Conservation (phyloP, 495 filamentous ascomycete genomes). For the Penicillium lagena region DNA sequence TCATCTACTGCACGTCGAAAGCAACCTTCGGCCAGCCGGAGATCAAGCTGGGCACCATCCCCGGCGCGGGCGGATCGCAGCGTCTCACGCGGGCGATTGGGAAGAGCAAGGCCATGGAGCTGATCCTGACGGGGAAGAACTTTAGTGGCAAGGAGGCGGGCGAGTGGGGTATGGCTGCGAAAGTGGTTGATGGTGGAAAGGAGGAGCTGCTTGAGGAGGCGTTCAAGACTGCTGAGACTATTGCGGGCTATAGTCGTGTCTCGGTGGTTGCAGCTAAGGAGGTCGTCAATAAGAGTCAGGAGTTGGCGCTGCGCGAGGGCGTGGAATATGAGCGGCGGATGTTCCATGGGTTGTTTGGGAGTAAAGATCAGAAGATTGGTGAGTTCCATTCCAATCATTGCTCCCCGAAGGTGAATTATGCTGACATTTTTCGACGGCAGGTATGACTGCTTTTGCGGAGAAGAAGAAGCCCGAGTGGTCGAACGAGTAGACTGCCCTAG, state of each 20-base stretch:
- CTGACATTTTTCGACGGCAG: conserved; percentile 26
- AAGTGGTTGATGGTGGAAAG: conserved; percentile 66
- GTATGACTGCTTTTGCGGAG: conserved; percentile 91
- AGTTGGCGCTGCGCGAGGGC: conserved; percentile 75
- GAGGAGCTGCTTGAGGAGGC: conserved; percentile 75
- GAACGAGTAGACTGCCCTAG: conserved; percentile 51
- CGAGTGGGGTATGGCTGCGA: conserved; percentile 84
- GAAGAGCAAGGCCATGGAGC: conserved; percentile 88
- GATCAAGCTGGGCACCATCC: conserved; percentile 88
- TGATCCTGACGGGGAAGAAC: conserved; percentile 80
- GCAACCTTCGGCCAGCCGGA: conserved; percentile 95
- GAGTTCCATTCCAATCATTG: conserved; percentile 14
- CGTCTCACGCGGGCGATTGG: conserved; percentile 82
- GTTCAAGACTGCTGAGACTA: conserved; percentile 76
- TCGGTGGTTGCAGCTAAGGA: conserved; percentile 91
- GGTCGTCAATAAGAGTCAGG: conserved; percentile 96
- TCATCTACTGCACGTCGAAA: conserved; percentile 76
- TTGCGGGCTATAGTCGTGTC: conserved; percentile 73
- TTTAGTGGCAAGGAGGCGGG: conserved; percentile 78
- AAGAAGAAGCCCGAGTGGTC: conserved; percentile 93
- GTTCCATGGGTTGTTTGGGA: conserved; percentile 90
- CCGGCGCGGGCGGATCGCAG: conserved; percentile 88
- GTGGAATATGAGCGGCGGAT: conserved; percentile 90
- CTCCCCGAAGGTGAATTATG: neutral
- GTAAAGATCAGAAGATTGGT: conserved; percentile 93